phyloP scores from a whole-genome alignment of 2,329 filamentous ascomycete species.

The Beauveria scarabaeidicola region DNA sequence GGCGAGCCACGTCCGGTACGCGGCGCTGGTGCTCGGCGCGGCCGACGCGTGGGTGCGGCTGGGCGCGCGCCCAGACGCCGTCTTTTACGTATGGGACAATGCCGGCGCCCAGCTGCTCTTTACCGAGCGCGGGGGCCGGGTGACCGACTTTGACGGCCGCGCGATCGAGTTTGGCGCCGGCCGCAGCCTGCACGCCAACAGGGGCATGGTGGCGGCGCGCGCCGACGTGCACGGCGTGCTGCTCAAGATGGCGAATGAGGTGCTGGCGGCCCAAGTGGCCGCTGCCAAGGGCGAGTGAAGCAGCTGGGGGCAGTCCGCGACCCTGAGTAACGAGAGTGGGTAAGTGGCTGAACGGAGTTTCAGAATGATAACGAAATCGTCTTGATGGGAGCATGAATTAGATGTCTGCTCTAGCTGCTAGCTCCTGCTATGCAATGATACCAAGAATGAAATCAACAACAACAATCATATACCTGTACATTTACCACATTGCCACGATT shows the following conservation, averaged over 20 bases:
- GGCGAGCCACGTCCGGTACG: slow-evolving; percentile 33
- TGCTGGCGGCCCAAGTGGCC: slow-evolving; percentile 14
- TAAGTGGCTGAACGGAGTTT: neutral
- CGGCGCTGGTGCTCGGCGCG: slow-evolving; percentile 28
- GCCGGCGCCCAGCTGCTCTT: slow-evolving; percentile 50
- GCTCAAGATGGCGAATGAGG: slow-evolving; percentile 22
- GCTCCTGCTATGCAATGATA: neutral
- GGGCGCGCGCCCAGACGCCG: slow-evolving; percentile 15
- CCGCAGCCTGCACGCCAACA: slow-evolving; percentile 24
- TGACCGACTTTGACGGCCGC: slow-evolving; percentile 39
- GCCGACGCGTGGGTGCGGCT: slow-evolving; percentile 28
- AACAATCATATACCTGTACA: neutral
- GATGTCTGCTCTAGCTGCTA: neutral
- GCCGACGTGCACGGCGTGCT: slow-evolving; percentile 32
- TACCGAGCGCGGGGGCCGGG: slow-evolving; percentile 43
- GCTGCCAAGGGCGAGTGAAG: neutral
- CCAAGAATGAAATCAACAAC: neutral
- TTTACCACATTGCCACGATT: neutral
- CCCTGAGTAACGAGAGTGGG: neutral
- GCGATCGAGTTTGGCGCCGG: slow-evolving; percentile 29
- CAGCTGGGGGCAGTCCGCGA: no score
- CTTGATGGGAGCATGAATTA: neutral
- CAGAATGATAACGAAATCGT: neutral
- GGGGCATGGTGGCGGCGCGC: slow-evolving; percentile 36
- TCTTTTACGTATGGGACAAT: slow-evolving; percentile 41